Evolutionary conservation across 345 rosid species (phyloP).

Genomic region (Salix dunnii): DNA sequence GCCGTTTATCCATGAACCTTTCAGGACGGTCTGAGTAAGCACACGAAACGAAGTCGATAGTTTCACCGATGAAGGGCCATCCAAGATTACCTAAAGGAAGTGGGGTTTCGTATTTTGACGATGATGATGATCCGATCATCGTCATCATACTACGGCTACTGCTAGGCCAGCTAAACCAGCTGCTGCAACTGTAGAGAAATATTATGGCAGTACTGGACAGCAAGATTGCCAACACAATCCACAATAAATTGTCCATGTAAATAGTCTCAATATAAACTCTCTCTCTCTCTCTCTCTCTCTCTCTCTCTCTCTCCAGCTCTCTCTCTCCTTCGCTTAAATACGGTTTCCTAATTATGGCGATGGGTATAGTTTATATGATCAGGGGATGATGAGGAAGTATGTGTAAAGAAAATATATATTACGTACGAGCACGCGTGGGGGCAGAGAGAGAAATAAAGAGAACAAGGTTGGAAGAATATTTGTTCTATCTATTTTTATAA

Average conservation of each 20-base stretch:
- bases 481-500: neutral
- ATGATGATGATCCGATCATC: constrained; percentile 8
- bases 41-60: constrained; percentile 74
- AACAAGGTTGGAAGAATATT: constrained; percentile 1
- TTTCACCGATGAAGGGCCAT: constrained; percentile 89
- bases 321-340: constrained; percentile 28
- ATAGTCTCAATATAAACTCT: neutral
- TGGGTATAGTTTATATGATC: neutral
- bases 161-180: neutral
- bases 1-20: constrained; percentile 82
- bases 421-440: constrained; percentile 36
- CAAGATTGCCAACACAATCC: constrained; percentile 30
- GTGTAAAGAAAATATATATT: neutral
- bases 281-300: constrained; percentile 24
- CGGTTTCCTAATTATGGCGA: constrained; percentile 14
- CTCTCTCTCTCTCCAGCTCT: constrained; percentile 18
- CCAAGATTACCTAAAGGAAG: constrained; percentile 77
- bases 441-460: constrained; percentile 3
- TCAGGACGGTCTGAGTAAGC: constrained; percentile 90
- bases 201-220: constrained; percentile 18
- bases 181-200: constrained; percentile 32
- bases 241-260: constrained; percentile 37
- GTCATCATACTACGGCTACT: neutral
- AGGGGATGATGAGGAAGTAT: neutral
- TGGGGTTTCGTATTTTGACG: constrained; percentile 16